Evolutionary conservation across 2,329 filamentous ascomycete genomes (phyloP).

Genomic region (Rhynchosporium secalis): DNA sequence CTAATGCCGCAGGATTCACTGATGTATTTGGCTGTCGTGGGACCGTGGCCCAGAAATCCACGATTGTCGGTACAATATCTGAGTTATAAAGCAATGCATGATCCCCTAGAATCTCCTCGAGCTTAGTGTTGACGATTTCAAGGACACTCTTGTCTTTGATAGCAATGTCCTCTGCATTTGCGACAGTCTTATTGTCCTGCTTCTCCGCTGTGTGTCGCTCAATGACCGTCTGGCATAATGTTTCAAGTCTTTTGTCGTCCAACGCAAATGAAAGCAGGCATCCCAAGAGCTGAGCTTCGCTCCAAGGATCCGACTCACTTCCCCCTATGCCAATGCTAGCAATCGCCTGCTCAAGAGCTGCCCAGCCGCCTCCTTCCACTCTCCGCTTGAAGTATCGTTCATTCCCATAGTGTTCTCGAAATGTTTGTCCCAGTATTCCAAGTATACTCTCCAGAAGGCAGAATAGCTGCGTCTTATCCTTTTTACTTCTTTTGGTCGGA

Average conservation of each 20-base stretch:
- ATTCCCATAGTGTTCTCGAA: slow-evolving; percentile 82
- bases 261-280: slow-evolving; percentile 78
- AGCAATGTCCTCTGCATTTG: not conserved
- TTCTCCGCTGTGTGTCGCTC: slow-evolving; percentile 39
- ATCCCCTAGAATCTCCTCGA: slow-evolving; percentile 52
- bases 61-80: slow-evolving; percentile 62
- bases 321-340: slow-evolving; percentile 65
- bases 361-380: slow-evolving; percentile 77
- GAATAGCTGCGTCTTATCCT: slow-evolving; percentile 66
- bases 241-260: slow-evolving; percentile 72
- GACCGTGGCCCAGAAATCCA: slow-evolving; percentile 64
- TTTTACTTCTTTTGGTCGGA: slow-evolving; percentile 57
- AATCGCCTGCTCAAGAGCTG: slow-evolving; percentile 71
- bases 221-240: slow-evolving; percentile 58
- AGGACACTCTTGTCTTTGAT: slow-evolving; percentile 32
- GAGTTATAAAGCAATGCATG: slow-evolving; percentile 58
- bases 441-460: slow-evolving; percentile 70
- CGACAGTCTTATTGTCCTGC: not conserved
- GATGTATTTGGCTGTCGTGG: slow-evolving; percentile 48
- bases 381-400: slow-evolving; percentile 79
- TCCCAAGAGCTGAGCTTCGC: slow-evolving; percentile 74
- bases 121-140: slow-evolving; percentile 39
- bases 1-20: slow-evolving; percentile 57
- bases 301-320: slow-evolving; percentile 67
- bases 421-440: slow-evolving; percentile 62